phyloP scores from a whole-genome alignment of 2,329 filamentous ascomycete genomes.

The Penicillium brevicompactum region DNA sequence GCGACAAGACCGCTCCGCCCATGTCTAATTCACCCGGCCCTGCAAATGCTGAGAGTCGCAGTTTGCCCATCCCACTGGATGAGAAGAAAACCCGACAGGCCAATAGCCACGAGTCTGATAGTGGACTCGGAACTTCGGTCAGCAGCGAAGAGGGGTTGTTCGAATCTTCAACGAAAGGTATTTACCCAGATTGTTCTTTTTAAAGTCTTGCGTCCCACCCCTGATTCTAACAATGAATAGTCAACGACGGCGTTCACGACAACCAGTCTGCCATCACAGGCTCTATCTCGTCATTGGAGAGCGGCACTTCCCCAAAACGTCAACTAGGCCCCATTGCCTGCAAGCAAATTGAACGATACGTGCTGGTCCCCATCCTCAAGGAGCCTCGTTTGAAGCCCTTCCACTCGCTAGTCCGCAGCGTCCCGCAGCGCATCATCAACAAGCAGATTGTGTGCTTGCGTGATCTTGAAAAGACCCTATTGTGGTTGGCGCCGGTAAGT shows the following conservation, averaged over 20 bases:
- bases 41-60: constrained; percentile 29
- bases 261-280: constrained; percentile 62
- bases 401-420: constrained; percentile 74
- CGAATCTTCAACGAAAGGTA: constrained; percentile 50
- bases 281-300: constrained; percentile 55
- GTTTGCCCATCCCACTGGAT: constrained; percentile 11
- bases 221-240: constrained; percentile 26
- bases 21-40: constrained; percentile 24
- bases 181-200: constrained; percentile 22
- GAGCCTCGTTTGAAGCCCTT: constrained; percentile 77
- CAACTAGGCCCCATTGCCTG: constrained; percentile 70
- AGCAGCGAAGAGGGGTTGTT: constrained; percentile 54
- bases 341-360: constrained; percentile 77
- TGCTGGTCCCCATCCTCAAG: constrained; percentile 74
- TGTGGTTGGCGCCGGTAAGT: constrained; percentile 95
- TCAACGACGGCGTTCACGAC: constrained; percentile 15
- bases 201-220: constrained; percentile 7
- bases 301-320: constrained; percentile 54
- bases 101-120: constrained; percentile 77
- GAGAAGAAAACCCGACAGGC: constrained; percentile 44
- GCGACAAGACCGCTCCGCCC: background rate
- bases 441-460: constrained; percentile 88
- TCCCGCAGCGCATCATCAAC: constrained; percentile 75
- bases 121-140: constrained; percentile 83
- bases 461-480: constrained; percentile 90